phyloP scores from a whole-genome alignment of 1,139 yeast species.

The Pichia sp. region DNA sequence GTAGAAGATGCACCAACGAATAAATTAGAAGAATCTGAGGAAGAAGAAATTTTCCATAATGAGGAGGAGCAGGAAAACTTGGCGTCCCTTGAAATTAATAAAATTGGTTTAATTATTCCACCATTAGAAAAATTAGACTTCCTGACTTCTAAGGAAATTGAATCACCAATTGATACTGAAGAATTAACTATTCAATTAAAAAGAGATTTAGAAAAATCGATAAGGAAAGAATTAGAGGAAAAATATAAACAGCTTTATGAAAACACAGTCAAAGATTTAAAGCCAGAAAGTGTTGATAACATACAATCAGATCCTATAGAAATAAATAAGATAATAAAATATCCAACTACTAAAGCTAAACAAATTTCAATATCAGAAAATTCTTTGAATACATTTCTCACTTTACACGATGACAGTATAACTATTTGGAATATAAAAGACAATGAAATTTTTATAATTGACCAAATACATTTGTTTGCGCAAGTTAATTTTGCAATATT shows the following conservation, averaged over 20 bases:
- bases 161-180: background rate
- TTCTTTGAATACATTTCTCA: background rate
- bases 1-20: no score
- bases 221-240: slow-evolving; percentile 10
- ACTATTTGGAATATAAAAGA: slow-evolving; percentile 10
- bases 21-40: no score
- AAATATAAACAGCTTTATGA: slow-evolving; percentile 8
- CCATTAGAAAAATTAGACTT: no score
- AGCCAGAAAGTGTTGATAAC: no score
- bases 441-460: background rate
- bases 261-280: no score
- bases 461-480: background rate
- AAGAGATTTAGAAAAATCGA: slow-evolving; percentile 8
- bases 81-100: no score
- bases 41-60: no score
- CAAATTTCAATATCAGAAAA: background rate
- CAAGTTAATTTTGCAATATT: slow-evolving; percentile 7
- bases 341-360: slow-evolving; percentile 7
- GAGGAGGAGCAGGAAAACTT: no score
- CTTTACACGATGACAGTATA: slow-evolving; percentile 12
- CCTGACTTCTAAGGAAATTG: no score
- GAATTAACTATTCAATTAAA: slow-evolving; percentile 1
- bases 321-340: no score
- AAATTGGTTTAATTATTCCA: no score
- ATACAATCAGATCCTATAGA: no score